Percentiles rank a stretch among this genome's conserved stretches.
Conservation (phyloP, 192 early-diverging fungal genomes). For the Umbelopsis vinacea region DNA sequence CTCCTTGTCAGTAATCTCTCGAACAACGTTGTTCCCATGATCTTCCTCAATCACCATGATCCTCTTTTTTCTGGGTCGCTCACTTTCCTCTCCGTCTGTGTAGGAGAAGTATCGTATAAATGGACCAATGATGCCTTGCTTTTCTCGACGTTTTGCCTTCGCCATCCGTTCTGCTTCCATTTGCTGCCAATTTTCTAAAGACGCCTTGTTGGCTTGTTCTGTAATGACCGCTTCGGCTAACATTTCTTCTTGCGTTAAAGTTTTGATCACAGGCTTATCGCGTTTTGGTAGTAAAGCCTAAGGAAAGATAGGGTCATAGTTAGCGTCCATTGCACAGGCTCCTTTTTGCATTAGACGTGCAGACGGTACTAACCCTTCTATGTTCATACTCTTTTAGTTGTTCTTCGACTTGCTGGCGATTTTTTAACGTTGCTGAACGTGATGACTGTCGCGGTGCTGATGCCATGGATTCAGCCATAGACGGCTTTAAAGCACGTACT, state of each 20-base stretch:
- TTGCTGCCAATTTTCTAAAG: conserved; percentile 52
- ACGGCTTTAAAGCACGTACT: neutral
- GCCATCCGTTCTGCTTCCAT: conserved; percentile 52
- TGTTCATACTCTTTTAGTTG: conserved; percentile 51
- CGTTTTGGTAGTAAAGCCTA: conserved; percentile 51
- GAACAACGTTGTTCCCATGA: conserved; percentile 2
- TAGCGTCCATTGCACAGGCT: neutral
- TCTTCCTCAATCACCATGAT: conserved; percentile 25
- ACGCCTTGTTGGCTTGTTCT: conserved; percentile 53
- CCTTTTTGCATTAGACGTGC: too few species aligned
- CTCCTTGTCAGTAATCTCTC: conserved; percentile 16
- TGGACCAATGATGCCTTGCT: conserved; percentile 39
- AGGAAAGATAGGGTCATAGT: neutral
- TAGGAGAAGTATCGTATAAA: conserved; percentile 56
- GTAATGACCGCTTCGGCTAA: conserved; percentile 57
- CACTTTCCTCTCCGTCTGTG: conserved; percentile 44
- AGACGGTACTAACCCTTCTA: conserved; percentile 23
- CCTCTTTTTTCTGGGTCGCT: conserved; percentile 38
- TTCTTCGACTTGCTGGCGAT: conserved; percentile 52
- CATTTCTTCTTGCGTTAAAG: conserved; percentile 58
- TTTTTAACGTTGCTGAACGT: conserved; percentile 51
- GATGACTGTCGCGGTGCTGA: conserved; percentile 51
- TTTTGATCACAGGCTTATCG: conserved; percentile 39
- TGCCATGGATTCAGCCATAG: conserved; percentile 29
- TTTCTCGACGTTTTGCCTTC: conserved; percentile 42